Base-by-base conservation (phyloP, 2,329 filamentous ascomycete species). In the Huntiella moniliformis region DNA sequence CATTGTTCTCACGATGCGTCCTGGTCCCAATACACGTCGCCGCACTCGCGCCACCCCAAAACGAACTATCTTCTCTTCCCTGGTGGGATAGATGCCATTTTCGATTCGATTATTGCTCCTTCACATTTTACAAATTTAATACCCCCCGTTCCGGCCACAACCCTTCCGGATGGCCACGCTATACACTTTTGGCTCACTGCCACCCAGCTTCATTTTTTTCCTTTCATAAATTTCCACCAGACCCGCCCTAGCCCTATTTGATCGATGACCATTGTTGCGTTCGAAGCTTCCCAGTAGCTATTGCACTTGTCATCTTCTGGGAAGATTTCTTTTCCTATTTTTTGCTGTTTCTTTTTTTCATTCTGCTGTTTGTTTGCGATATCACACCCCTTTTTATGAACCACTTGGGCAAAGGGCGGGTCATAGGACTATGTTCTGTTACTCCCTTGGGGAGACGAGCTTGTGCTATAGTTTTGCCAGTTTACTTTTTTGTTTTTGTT, bases 191-290 rank as follows among this genome's bases (percentile, higher is more conserved):
- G 36, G 41, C 40, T 45, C 46, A 44, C 37, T 53, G 55, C 52
- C 46, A 53, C 47, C 54, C 53, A 53, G 51, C 35, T 35, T 38
- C 36, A 42, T 54, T 56, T 53, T 52, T 51, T 52, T 38, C 57
- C 56, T 59, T 62, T 58, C 13, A 17, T 39, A 12, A 12, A 17
- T 39, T 39, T 28, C 22, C 22, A 8, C 3, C 22, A 6, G 22
- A 28, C 22, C 22, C 10, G 22, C 22, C 22, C 22, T 28, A 10
- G 22, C 22, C 22, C 22, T 28, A 28, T 28, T 28, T 28, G 7
- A 28, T 28, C 22, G 22, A 28, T 28, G 22, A 28, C 22, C 22
- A 28, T 28, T 28, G 22, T 28, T 28, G 49, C 51, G 35, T 32
- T 15, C 11, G 8, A 31, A n/a, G 38, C 37, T 46, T 46, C 44